phyloP scores from a whole-genome alignment of 2,329 filamentous ascomycete genomes.

The Akanthomyces lecanii region DNA sequence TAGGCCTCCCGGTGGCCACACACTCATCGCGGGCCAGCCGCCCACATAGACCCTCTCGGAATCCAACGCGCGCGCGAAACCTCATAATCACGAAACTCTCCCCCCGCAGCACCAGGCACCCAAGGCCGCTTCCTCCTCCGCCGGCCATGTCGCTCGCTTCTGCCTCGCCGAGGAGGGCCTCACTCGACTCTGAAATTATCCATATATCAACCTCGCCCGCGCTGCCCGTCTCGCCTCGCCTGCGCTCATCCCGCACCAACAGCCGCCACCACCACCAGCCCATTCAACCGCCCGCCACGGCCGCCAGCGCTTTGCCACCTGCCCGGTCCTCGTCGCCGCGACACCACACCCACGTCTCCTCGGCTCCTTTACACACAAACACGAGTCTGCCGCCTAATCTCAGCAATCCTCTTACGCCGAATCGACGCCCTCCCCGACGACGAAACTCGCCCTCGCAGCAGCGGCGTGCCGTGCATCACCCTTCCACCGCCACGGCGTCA shows the following conservation, averaged over 20 bases:
- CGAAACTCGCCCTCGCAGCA: not conserved
- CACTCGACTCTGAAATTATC: conserved; percentile 2
- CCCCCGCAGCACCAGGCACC: conserved; percentile 11
- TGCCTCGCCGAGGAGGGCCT: conserved; percentile 12
- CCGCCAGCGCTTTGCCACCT: conserved; percentile 17
- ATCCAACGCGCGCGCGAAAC: not conserved
- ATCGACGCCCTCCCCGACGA: not conserved
- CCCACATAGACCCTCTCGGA: not conserved
- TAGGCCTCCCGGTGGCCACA: too few relatives aligned
- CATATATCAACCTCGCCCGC: conserved; percentile 5
- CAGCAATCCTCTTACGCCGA: not conserved
- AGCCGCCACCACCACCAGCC: not conserved
- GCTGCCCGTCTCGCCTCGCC: not conserved
- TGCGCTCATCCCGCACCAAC: not conserved
- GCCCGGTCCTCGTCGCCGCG: conserved; percentile 20
- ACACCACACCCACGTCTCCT: conserved; percentile 10
- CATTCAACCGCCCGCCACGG: conserved; percentile 14
- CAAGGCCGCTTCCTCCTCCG: not conserved
- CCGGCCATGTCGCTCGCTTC: conserved; percentile 11
- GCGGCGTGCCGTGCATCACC: not conserved
- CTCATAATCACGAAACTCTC: not conserved
- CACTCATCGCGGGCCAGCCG: not conserved
- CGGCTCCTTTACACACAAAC: not conserved
- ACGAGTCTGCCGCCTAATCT: conserved; percentile 11
- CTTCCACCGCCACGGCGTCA: not conserved